Evolutionary conservation across 2,329 filamentous ascomycete genomes (phyloP), one percentile per base, ranked within the genome.

Genomic region (Cladosporium sp.): DNA sequence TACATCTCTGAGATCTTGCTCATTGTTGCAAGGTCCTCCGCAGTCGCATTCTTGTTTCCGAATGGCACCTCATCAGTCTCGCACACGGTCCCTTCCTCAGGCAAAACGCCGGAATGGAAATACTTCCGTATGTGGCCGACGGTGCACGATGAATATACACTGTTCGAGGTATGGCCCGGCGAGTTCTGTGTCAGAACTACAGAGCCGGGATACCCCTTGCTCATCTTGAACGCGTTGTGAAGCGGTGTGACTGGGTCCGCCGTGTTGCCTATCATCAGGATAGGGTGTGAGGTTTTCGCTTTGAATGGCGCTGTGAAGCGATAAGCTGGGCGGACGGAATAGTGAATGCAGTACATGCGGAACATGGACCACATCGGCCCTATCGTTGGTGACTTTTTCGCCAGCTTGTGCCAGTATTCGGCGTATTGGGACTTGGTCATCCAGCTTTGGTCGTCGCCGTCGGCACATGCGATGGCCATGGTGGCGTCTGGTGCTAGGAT

Each of bases 311-410:
- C 59, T n/a, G 55, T 57, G 53, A 70, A 74, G 41, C 61, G 63
- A 54, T 68, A 62, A 9, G 57, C 54, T 1, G 73, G 63, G 2
- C 64, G 60, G 43, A 72, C 64, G 10, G 57, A 57, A 68, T 71
- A 75, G 13, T 63, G 61, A 3, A 67, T 59, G 52, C 74, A 76
- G 38, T 63, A 63, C 61, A 73, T 58, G 7, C 57, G 59, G 3
- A 72, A 58, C 38, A 59, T 62, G 1, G 70, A 56, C 72, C 72
- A 74, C 35, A 69, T 63, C 3, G 66, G 64, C 10, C 70, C 72
- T 38, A 54, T 49, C 3, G 64, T 63, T 0, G 69, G 68, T 2
- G 68, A 70, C 2, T 70, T 57, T 2, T 50, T 53, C 6, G 66
- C 60, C 8, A 74, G 59, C 5, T 63, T 52, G 11, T 67, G 53